Evolutionary conservation across 495 filamentous ascomycete species (phyloP).

Genomic region (Penicillium samsonianum): DNA sequence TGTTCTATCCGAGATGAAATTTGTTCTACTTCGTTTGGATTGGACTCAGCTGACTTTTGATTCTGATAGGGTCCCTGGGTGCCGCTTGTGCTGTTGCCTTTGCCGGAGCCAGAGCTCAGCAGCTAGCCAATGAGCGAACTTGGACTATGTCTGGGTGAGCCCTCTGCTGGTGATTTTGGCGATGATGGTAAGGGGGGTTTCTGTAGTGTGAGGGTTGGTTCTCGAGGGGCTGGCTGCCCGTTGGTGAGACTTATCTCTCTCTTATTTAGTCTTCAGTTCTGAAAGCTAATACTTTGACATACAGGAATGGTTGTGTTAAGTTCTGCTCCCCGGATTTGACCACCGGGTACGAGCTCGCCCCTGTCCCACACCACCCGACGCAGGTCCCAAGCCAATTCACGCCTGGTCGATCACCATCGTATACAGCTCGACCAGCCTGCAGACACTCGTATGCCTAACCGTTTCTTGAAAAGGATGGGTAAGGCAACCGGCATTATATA

Average conservation of each 20-base stretch:
- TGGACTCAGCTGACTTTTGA: background rate
- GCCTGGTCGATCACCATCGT: too few species aligned
- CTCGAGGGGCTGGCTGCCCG: background rate
- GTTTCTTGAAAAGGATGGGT: too few species aligned
- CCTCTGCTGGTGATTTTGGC: background rate
- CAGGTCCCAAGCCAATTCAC: too few species aligned
- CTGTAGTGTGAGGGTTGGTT: background rate
- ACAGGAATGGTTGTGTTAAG: background rate
- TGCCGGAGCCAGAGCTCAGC: slow-evolving; percentile 1
- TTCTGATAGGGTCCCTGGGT: slow-evolving; percentile 5
- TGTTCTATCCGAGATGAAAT: background rate
- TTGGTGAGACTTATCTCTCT: background rate
- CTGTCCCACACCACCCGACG: too few species aligned
- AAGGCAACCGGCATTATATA: too few species aligned
- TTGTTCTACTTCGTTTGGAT: background rate
- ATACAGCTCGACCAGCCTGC: too few species aligned
- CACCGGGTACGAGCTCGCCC: slow-evolving; percentile 3
- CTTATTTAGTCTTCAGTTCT: background rate
- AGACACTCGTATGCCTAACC: too few species aligned
- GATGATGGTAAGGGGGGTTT: background rate
- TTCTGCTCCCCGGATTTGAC: background rate
- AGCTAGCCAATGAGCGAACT: background rate
- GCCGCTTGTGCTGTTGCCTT: background rate
- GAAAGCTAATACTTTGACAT: background rate
- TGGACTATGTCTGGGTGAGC: background rate